Evolutionary conservation across 345 rosid species (phyloP).

Genomic region (Lumnitzera racemosa): DNA sequence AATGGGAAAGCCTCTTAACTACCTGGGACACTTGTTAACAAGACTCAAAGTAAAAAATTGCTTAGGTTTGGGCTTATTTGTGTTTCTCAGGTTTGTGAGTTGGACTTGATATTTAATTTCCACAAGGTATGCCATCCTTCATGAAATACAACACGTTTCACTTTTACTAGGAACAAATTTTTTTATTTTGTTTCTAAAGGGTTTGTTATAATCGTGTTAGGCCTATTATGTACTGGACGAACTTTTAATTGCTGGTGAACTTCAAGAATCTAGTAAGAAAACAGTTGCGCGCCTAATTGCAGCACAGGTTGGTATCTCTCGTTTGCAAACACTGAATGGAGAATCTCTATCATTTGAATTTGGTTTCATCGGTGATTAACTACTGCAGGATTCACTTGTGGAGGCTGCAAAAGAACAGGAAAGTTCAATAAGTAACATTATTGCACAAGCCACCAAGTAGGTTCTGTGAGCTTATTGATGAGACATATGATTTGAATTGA

Average conservation of each 20-base stretch:
- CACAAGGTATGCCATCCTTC: conserved; percentile 58
- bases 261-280: conserved; percentile 96
- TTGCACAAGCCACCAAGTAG: conserved; percentile 92
- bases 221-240: conserved; percentile 93
- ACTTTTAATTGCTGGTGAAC: conserved; percentile 87
- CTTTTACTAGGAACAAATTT: background rate
- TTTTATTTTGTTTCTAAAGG: background rate
- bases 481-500: background rate
- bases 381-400: conserved; percentile 73
- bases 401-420: conserved; percentile 94
- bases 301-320: conserved; percentile 51
- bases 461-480: background rate
- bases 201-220: conserved; percentile 26
- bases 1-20: too few species aligned
- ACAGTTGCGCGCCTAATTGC: conserved; percentile 78
- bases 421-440: conserved; percentile 76
- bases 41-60: too few species aligned
- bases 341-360: too few species aligned
- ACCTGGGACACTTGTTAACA: too few species aligned
- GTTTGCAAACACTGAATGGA: background rate
- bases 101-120: conserved; percentile 93
- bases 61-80: background rate
- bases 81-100: conserved; percentile 71
- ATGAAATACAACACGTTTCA: background rate
- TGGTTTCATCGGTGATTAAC: too few species aligned